phyloP scores from a whole-genome alignment of 2,329 filamentous ascomycete genomes.

The Cytospora piceae region DNA sequence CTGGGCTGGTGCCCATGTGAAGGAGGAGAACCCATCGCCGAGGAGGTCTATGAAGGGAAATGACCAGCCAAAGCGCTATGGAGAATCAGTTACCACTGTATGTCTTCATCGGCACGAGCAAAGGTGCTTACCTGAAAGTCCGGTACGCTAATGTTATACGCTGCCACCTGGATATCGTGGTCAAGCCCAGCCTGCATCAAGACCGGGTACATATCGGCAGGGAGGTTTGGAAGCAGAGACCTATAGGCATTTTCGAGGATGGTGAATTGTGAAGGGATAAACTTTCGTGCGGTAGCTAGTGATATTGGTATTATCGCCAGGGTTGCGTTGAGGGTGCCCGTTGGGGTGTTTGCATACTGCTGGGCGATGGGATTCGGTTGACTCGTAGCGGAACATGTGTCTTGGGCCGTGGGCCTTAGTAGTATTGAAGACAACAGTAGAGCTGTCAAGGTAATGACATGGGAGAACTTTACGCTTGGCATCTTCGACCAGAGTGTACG shows the following conservation, averaged over 20 bases:
- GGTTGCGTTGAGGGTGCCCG: constrained; percentile 58
- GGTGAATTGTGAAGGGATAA: constrained; percentile 52
- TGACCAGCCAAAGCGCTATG: constrained; percentile 53
- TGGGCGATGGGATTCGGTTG: constrained; percentile 53
- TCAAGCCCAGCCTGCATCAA: constrained; percentile 54
- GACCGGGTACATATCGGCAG: constrained; percentile 56
- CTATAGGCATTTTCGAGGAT: constrained; percentile 56
- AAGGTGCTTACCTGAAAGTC: constrained; percentile 52
- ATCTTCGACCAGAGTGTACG: constrained; percentile 22
- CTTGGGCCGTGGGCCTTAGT: constrained; percentile 17
- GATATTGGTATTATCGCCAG: constrained; percentile 56
- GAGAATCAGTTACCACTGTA: constrained; percentile 20
- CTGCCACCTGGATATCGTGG: constrained; percentile 52
- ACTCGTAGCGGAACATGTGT: constrained; percentile 37
- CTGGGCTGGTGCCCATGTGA: constrained; percentile 53
- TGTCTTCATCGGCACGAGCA: neutral
- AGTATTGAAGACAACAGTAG: constrained; percentile 25
- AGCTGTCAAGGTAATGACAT: constrained; percentile 19
- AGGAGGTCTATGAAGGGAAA: constrained; percentile 61
- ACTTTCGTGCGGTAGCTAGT: constrained; percentile 47
- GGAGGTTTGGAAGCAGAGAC: constrained; percentile 52
- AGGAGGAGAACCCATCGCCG: constrained; percentile 53
- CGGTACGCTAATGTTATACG: constrained; percentile 43
- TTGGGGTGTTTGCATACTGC: constrained; percentile 51
- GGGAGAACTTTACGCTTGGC: constrained; percentile 18